These are phyloP conservation scores for Monilinia fructicola DNA, from an alignment of 2,329 filamentous ascomycete species.

Conservation along the genomic window DNA sequence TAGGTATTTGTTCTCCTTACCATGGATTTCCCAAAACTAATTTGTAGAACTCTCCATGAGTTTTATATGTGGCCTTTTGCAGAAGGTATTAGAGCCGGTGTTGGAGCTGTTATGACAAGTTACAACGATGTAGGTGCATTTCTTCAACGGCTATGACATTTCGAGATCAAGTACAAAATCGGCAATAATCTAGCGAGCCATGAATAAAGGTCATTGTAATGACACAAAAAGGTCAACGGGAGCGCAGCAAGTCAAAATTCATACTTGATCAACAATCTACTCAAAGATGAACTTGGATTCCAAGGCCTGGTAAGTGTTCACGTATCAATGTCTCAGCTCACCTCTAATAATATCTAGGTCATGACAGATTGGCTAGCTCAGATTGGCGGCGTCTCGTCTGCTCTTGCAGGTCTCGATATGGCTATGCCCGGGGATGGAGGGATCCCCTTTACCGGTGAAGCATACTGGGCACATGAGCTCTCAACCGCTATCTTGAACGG, in stretches of 20 bases:
- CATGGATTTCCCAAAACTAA: neutral
- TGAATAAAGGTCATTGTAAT: neutral
- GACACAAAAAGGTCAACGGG: slow-evolving; percentile 50
- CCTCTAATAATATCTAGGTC: slow-evolving; percentile 46
- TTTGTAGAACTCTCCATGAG: slow-evolving; percentile 54
- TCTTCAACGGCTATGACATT: too few species aligned
- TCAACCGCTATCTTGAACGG: slow-evolving; percentile 57
- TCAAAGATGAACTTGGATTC: slow-evolving; percentile 74
- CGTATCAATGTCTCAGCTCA: neutral
- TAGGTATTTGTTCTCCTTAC: slow-evolving; percentile 37
- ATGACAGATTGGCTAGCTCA: slow-evolving; percentile 71
- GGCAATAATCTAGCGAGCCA: too few species aligned
- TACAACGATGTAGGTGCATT: slow-evolving; percentile 59
- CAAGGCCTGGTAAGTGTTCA: slow-evolving; percentile 50
- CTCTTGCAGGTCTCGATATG: slow-evolving; percentile 66
- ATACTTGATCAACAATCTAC: slow-evolving; percentile 64
- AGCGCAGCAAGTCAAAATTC: slow-evolving; percentile 67
- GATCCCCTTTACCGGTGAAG: slow-evolving; percentile 52
- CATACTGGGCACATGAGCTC: slow-evolving; percentile 57
- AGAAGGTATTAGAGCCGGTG: slow-evolving; percentile 63
- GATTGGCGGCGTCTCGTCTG: slow-evolving; percentile 57
- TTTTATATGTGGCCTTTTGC: slow-evolving; percentile 61
- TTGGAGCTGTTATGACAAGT: slow-evolving; percentile 78
- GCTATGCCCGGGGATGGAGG: slow-evolving; percentile 63
- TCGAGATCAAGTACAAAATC: too few species aligned